A percentile compares a stretch with the other conserved stretches of the same genome.
Conservation (phyloP, 306 rosid species). For the Acacia confusa region DNA sequence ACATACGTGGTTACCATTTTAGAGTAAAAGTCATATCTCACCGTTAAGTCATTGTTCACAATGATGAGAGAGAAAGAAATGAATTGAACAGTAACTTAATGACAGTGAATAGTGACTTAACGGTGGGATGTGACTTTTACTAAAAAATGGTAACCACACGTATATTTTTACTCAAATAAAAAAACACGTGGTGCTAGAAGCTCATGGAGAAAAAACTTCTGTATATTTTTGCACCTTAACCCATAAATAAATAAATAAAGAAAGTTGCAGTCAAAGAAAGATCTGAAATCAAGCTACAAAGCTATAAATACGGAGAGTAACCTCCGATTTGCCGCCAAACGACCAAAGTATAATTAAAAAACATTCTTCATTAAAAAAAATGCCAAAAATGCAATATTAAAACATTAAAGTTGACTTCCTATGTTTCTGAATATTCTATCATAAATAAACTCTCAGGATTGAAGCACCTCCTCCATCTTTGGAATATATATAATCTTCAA, state of each 20-base stretch:
- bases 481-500: constrained; percentile 32
- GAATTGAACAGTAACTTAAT: too few relatives aligned
- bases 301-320: not conserved
- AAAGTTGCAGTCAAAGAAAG: not conserved
- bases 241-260: not conserved
- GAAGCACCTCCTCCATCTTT: constrained; percentile 24
- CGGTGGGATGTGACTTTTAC: too few relatives aligned
- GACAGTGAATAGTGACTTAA: too few relatives aligned
- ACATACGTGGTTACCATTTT: too few relatives aligned
- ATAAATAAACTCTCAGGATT: not conserved
- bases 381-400: constrained; percentile 6
- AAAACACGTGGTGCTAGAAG: too few relatives aligned
- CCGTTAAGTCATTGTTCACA: too few relatives aligned
- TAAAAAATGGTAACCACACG: too few relatives aligned
- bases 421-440: constrained; percentile 19
- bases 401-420: constrained; percentile 4
- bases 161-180: too few relatives aligned
- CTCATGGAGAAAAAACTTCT: too few relatives aligned
- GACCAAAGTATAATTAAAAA: not conserved
- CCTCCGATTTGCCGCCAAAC: not conserved
- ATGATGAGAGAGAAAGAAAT: too few relatives aligned
- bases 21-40: too few relatives aligned
- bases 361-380: not conserved
- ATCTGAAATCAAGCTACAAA: not conserved
- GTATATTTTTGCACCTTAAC: too few relatives aligned